Evolutionary conservation across 176 grass and related monocot genomes (phyloP).

Genomic region (Olyra latifolia): DNA sequence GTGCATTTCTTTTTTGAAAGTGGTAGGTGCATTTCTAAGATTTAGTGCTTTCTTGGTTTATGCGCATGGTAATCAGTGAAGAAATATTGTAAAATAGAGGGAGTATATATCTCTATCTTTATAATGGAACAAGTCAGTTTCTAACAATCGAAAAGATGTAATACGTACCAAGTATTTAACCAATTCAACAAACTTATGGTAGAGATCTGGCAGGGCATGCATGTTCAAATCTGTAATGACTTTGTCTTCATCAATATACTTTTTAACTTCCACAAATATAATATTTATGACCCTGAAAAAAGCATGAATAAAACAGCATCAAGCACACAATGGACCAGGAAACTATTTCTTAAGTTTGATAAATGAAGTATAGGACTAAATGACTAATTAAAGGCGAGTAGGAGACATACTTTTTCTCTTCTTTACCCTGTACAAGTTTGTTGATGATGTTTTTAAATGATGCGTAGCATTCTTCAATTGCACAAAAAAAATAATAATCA

Average conservation of each 20-base stretch:
- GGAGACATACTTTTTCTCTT: slow-evolving; percentile 60
- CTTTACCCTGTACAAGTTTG: slow-evolving; percentile 60
- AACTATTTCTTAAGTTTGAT: slow-evolving; percentile 22
- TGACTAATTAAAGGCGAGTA: background rate
- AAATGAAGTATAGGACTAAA: slow-evolving; percentile 14
- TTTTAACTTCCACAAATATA: slow-evolving; percentile 76
- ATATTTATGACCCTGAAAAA: slow-evolving; percentile 67
- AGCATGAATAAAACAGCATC: slow-evolving; percentile 29
- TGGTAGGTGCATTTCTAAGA: too few species aligned
- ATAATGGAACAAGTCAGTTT: background rate
- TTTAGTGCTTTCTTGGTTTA: too few species aligned
- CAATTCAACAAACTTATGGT: slow-evolving; percentile 60
- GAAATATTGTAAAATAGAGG: too few species aligned
- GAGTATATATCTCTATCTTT: background rate
- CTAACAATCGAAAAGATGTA: slow-evolving; percentile 5
- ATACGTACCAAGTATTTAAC: slow-evolving; percentile 73
- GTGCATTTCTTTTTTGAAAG: too few species aligned
- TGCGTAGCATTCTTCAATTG: slow-evolving; percentile 83
- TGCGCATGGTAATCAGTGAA: too few species aligned
- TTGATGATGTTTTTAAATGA: slow-evolving; percentile 81
- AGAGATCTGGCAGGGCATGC: slow-evolving; percentile 71
- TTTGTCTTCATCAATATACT: slow-evolving; percentile 43
- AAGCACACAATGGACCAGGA: slow-evolving; percentile 15
- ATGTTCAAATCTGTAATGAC: slow-evolving; percentile 69
- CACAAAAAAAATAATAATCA: slow-evolving; percentile 83